A percentile compares a stretch with the other conserved stretches of the same genome.
Conservation (phyloP, 306 rosid species). For the Citrullus amarus region DNA sequence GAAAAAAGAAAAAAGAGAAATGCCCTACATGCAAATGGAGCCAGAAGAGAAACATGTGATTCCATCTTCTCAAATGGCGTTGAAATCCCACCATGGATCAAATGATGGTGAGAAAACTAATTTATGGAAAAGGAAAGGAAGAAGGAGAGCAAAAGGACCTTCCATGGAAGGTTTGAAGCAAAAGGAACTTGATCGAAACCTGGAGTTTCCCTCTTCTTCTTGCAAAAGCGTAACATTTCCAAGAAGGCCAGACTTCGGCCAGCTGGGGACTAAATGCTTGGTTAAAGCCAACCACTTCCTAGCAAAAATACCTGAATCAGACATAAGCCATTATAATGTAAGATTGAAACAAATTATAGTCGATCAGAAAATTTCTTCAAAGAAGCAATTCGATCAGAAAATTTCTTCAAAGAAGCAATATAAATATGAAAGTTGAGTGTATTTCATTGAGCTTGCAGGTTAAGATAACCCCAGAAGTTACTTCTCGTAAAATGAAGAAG, state of each 20-base stretch:
- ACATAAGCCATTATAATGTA: conserved; percentile 36
- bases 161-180: background rate
- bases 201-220: conserved; percentile 6
- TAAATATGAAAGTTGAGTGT: background rate
- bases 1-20: background rate
- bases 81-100: background rate
- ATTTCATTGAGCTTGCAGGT: conserved; percentile 35
- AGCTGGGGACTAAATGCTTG: conserved; percentile 35
- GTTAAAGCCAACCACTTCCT: conserved; percentile 52
- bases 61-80: conserved; percentile 1
- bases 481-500: conserved; percentile 79
- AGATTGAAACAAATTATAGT: background rate
- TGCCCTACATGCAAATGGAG: conserved; percentile 8
- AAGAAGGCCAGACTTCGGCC: background rate
- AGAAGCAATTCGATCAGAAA: background rate
- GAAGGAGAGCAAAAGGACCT: conserved; percentile 1
- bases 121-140: conserved; percentile 2
- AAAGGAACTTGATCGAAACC: background rate
- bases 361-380: background rate
- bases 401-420: background rate
- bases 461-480: conserved; percentile 72
- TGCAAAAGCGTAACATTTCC: background rate
- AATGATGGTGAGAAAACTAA: background rate
- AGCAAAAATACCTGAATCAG: conserved; percentile 40
- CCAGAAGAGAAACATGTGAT: conserved; percentile 2